Evolutionary conservation across 139 green algal species (phyloP), one percentile per base, ranked within the genome.

Genomic region (Coelastrella sp.): DNA sequence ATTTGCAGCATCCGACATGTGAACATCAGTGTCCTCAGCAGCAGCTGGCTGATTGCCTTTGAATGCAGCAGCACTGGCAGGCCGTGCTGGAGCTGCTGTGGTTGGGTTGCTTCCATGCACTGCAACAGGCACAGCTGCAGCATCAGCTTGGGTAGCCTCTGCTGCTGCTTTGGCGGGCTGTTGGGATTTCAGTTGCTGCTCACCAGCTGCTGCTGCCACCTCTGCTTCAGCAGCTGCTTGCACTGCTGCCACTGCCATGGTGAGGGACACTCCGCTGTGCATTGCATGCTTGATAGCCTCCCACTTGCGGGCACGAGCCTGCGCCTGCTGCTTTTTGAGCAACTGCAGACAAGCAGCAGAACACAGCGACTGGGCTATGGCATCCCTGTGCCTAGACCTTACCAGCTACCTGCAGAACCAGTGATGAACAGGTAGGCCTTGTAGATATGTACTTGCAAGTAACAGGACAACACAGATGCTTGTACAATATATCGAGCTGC

Each of bases 141-240:
- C 38, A 53, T 41, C 51, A 48, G 43, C 17, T 48, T 27, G 25
- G 7, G 35, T 27, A 27, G 67, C 37, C 13, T 35, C 67, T 57
- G 35, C 72, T 50, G 45, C 72, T 37, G 25, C n/a, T n/a, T n/a
- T n/a, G n/a, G n/a, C n/a, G n/a, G n/a, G n/a, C n/a, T n/a, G n/a
- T n/a, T n/a, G n/a, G n/a, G n/a, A n/a, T n/a, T n/a, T n/a, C n/a
- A n/a, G n/a, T n/a, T n/a, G n/a, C 78, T 48, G 60, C 60, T 19
- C 5, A 62, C 15, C 67, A 2, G 7, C 7, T 85, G 72, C 75
- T 32, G 23, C 76, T 59, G 78, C 78, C 63, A 60, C 60, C 30
- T 40, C 59, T 51, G 38, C 79, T n/a, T 38, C 79, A 69, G 63
- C 79, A 78, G 48, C 63, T 68, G 64, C 79, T 50, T 73, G 35